phyloP scores from a whole-genome alignment of 148 eudicot genomes.

The Rheum nobile region DNA sequence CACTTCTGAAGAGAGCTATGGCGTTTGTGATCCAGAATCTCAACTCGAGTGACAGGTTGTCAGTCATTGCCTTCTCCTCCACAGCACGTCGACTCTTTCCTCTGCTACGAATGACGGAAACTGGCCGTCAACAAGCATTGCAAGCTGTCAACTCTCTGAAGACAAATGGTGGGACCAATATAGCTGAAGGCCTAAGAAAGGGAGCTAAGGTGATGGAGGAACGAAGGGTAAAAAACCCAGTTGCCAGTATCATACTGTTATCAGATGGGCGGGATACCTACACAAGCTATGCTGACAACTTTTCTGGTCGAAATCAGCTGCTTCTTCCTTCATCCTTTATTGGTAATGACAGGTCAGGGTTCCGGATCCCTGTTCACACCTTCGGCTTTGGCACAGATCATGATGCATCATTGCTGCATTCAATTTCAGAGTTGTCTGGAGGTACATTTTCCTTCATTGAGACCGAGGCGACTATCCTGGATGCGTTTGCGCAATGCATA shows the following conservation, averaged over 20 bases:
- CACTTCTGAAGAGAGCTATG: conserved; percentile 25
- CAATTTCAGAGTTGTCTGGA: conserved; percentile 25
- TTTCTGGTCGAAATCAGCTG: neutral
- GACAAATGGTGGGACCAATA: conserved; percentile 23
- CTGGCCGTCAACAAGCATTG: conserved; percentile 14
- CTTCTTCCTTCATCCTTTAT: conserved; percentile 16
- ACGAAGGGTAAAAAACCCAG: conserved; percentile 26
- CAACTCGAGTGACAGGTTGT: conserved; percentile 24
- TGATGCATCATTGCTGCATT: conserved; percentile 27
- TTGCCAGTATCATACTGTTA: conserved; percentile 28
- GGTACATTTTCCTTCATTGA: conserved; percentile 41
- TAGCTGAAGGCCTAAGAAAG: conserved; percentile 23
- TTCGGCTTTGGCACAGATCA: conserved; percentile 40
- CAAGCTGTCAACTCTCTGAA: conserved; percentile 16
- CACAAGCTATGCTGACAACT: conserved; percentile 4
- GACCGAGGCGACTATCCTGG: conserved; percentile 24
- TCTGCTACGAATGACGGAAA: conserved; percentile 22
- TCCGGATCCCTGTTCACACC: conserved; percentile 23
- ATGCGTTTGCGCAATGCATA: conserved; percentile 39
- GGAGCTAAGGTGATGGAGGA: conserved; percentile 26
- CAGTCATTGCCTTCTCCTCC: conserved; percentile 22
- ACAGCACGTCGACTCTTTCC: conserved; percentile 20
- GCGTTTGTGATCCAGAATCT: conserved; percentile 25
- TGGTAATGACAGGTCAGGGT: conserved; percentile 4
- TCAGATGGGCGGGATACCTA: conserved; percentile 34